Conservation (phyloP, 1,284 basidiomycete species). For the Papiliotrema flavescens region DNA sequence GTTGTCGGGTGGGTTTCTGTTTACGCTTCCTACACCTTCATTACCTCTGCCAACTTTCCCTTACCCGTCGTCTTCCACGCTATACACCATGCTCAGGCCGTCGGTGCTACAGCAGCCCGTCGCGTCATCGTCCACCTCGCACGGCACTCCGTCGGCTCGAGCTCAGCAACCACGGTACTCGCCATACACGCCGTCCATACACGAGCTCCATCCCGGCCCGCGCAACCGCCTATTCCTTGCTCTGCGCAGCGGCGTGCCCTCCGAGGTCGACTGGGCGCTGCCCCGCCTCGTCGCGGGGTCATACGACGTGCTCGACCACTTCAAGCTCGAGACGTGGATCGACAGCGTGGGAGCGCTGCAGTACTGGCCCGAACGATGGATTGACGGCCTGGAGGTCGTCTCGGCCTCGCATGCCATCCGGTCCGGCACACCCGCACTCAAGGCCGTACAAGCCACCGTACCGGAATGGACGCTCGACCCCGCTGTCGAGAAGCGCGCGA, state of each 20-base stretch:
- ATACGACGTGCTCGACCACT: conserved; percentile 32
- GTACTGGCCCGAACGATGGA: conserved; percentile 35
- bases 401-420: not conserved
- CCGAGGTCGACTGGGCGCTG: conserved; percentile 44
- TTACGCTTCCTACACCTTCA: no score
- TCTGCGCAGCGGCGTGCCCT: conserved; percentile 30
- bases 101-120: no score
- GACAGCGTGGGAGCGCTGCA: conserved; percentile 30
- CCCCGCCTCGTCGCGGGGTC: conserved; percentile 37
- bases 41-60: no score
- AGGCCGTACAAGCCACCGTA: conserved; percentile 12
- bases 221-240: conserved; percentile 38
- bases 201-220: conserved; percentile 27
- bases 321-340: conserved; percentile 31
- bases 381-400: conserved; percentile 30
- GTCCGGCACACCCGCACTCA: not conserved
- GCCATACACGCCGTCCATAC: conserved; percentile 19
- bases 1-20: no score
- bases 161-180: not conserved
- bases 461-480: conserved; percentile 31
- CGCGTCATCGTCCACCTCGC: not conserved
- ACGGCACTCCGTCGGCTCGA: not conserved
- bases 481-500: conserved; percentile 26
- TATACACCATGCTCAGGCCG: no score
- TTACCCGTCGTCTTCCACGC: no score